Conservation (phyloP, 2,329 filamentous ascomycete species). For the Volutella citrinella region DNA sequence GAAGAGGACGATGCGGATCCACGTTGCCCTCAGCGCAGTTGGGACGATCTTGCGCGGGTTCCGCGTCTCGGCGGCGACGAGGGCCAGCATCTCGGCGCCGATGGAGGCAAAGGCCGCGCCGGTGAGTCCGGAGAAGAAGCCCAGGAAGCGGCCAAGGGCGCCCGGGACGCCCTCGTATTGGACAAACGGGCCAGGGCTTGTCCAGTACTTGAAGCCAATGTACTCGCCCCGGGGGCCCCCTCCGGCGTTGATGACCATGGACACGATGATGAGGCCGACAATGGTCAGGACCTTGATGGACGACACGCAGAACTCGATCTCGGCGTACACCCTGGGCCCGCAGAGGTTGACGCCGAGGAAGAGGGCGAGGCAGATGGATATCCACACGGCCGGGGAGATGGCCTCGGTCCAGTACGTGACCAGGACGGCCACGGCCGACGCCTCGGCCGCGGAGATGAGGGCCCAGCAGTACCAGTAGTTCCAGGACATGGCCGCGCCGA, state of each 20-base stretch:
- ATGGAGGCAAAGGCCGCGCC: conserved; percentile 57
- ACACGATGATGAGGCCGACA: conserved; percentile 53
- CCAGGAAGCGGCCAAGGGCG: conserved; percentile 50
- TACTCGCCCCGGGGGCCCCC: conserved; percentile 50
- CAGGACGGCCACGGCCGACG: conserved; percentile 18
- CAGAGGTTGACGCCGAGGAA: conserved; percentile 55
- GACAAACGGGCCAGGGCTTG: conserved; percentile 42
- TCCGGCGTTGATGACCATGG: conserved; percentile 54
- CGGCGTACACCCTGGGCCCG: conserved; percentile 56
- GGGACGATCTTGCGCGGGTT: conserved; percentile 62
- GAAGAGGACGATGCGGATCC: conserved; percentile 58
- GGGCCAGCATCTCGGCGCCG: conserved; percentile 33
- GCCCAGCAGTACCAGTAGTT: conserved; percentile 25
- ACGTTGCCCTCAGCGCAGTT: conserved; percentile 56
- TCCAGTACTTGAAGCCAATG: conserved; percentile 40
- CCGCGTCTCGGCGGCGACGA: conserved; percentile 61
- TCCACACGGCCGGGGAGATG: conserved; percentile 29
- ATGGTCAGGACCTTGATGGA: conserved; percentile 59
- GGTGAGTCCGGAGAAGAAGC: conserved; percentile 52
- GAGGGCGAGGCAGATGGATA: conserved; percentile 53
- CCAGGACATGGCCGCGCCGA: conserved; percentile 21
- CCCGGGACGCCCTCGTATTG: conserved; percentile 44
- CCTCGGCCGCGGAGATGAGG: conserved; percentile 20
- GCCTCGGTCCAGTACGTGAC: conserved; percentile 23
- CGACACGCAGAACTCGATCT: conserved; percentile 60